Base-by-base conservation (phyloP, 257 asterid genomes). In the Nyctanthes arbortristis region DNA sequence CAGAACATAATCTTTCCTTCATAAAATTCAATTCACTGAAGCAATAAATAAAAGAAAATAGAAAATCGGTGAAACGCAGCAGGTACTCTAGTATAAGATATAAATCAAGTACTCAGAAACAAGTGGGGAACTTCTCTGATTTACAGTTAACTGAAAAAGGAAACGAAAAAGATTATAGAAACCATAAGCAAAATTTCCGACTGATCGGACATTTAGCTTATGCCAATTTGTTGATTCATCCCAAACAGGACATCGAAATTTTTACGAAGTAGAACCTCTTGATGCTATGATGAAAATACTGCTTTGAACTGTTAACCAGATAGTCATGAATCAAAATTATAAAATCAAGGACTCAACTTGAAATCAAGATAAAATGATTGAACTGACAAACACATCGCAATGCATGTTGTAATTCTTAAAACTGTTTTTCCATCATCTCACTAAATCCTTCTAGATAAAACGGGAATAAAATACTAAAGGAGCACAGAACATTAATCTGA, bases 401-500 rank as follows among this genome's bases (percentile, higher is more conserved):
- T 31, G 24, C 59, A 8, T n/a, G 54, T 45, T 11, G 37, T 31
- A 18, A 34, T 12, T 27, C 67, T 35, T 35, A 27, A 27, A 24
- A 28, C 43, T 22, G 39, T 18, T 64, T 24, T 34, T 14, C 28
- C 30, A 27, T 54, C 24, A 54, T 67, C 54, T 29, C 6, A 63
- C 16, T 9, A 4, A 52, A 52, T 52, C 31, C 59, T 24, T 52
- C 28, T 36, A 52, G 6, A 63, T 64, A 20, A 66, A 30, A 4
- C 40, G 47, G 43, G 22, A 32, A 71, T 39, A 5, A 12, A 40
- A 60, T n/a, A 13, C 65, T 12, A 33, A 29, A 43, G 60, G 60
- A 58, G n/a, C 20, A 32, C 5, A 49, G n/a, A 68, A 29, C 29
- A 29, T 71, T 49, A 54, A 63, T 70, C 87, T 72, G 66, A 87